Evolutionary conservation across 768 basidiomycete genomes (phyloP).

Genomic region (Pulveroboletus sp.): DNA sequence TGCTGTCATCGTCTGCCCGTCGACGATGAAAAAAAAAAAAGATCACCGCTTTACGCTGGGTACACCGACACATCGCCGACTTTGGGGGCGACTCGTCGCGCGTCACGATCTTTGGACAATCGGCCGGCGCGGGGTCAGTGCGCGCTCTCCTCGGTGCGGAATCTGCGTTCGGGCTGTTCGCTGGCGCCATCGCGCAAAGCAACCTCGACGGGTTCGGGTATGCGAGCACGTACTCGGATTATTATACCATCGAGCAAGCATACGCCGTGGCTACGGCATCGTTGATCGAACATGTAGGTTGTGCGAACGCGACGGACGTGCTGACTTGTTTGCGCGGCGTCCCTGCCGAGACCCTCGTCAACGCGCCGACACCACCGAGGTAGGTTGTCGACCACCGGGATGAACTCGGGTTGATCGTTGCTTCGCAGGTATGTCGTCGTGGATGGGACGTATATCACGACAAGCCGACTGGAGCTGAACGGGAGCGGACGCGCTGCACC

Average conservation of each 20-base stretch:
- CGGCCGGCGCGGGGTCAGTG: constrained; percentile 47
- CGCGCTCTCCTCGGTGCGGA: constrained; percentile 35
- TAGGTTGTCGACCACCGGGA: not conserved
- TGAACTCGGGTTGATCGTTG: not conserved
- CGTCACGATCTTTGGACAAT: constrained; percentile 54
- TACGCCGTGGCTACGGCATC: constrained; percentile 31
- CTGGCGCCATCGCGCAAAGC: constrained; percentile 41
- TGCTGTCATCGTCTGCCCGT: not conserved
- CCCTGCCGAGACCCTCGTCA: constrained; percentile 6
- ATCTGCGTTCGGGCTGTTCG: constrained; percentile 36
- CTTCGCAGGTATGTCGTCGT: constrained; percentile 31
- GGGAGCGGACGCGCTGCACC: constrained; percentile 38
- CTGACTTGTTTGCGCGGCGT: constrained; percentile 5
- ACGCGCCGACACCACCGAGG: constrained; percentile 5
- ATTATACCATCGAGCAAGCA: constrained; percentile 43
- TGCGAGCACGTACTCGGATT: constrained; percentile 46
- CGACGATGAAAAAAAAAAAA: not conserved
- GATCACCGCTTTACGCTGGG: constrained; percentile 38
- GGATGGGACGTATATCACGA: constrained; percentile 44
- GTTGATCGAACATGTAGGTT: constrained; percentile 39
- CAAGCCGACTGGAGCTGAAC: constrained; percentile 37
- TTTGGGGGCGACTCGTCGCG: constrained; percentile 55
- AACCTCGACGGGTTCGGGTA: constrained; percentile 48
- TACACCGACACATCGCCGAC: constrained; percentile 48
- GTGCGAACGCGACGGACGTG: constrained; percentile 20